Evolutionary conservation across 2,329 filamentous ascomycete genomes (phyloP), one percentile per base, ranked within the genome.

Genomic region (Cadophora sp.): DNA sequence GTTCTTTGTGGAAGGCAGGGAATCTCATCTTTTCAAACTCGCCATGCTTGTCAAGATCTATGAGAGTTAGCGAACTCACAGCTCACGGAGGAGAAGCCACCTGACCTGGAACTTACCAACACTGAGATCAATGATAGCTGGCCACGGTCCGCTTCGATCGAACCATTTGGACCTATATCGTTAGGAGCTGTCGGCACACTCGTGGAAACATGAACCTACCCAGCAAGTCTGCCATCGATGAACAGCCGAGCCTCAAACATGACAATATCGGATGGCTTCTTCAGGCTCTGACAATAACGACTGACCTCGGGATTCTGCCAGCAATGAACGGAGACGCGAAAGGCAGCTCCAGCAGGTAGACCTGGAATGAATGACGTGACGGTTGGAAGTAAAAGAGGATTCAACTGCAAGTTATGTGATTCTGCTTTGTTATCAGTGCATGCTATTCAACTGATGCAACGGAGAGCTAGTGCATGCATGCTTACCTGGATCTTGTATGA

Each of bases 271-370:
- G 83, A 77, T 53, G 85, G 81, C 68, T 87, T 85, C 79, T 70
- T 87, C 74, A 87, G 83, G 53, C 80, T 80, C 67, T 82, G 83
- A 41, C 87, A 83, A 72, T 85, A 82, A 53, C 86, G 83, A 71
- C 87, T 91, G 63, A 87, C 79, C 20, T 82, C 81, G 6, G 89
- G 89, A 4, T 81, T 83, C 18, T 84, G 84, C 92, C 92, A 95
- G 66, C 85, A 89, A 78, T 94, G 91, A 59, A 95, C 83, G 2
- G 92, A 94, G 59, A 94, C 83, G 69, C 89, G 86, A 77, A 94
- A 94, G 0, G 86, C 82, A 33, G 81, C 81, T 27, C 86, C 86
- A 0, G 80, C 76, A 3, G 82, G 73, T 11, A 93, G 81, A 67
- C 88, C 90, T 1, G 91, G 89, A 53, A 93, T 83, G 76, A 93